phyloP scores from a whole-genome alignment of 1,139 yeast genomes.

The Candida sanyaensis region DNA sequence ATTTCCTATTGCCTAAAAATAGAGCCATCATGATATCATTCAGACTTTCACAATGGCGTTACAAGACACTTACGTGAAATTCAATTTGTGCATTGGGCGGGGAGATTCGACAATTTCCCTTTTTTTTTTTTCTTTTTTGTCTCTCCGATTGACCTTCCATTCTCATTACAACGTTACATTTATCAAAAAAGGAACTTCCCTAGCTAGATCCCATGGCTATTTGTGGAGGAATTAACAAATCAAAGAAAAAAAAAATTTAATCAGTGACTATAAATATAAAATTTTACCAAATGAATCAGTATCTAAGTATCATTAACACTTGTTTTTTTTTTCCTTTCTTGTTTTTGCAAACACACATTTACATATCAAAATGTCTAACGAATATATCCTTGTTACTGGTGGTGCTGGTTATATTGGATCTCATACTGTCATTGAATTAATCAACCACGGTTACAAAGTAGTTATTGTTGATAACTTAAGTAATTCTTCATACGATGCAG shows the following conservation, averaged over 20 bases:
- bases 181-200: neutral
- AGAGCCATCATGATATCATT: too few species aligned
- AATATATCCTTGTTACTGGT: conserved; percentile 72
- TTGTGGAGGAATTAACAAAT: too few species aligned
- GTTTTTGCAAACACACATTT: neutral
- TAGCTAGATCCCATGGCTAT: neutral
- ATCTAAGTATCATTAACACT: too few species aligned
- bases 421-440: conserved; percentile 70
- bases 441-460: conserved; percentile 66
- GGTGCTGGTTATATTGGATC: conserved; percentile 91
- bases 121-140: neutral
- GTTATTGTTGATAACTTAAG: conserved; percentile 70
- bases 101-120: neutral
- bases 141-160: neutral
- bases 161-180: neutral
- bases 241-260: too few species aligned
- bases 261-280: neutral
- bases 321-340: neutral
- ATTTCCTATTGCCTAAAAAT: too few species aligned
- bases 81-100: too few species aligned
- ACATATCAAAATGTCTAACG: conserved; percentile 15
- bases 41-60: too few species aligned
- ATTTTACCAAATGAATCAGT: neutral
- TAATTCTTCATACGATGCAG: conserved; percentile 70
- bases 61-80: too few species aligned